Conservation (phyloP, 768 basidiomycete species). For the Sporobolomyces pararoseus region DNA sequence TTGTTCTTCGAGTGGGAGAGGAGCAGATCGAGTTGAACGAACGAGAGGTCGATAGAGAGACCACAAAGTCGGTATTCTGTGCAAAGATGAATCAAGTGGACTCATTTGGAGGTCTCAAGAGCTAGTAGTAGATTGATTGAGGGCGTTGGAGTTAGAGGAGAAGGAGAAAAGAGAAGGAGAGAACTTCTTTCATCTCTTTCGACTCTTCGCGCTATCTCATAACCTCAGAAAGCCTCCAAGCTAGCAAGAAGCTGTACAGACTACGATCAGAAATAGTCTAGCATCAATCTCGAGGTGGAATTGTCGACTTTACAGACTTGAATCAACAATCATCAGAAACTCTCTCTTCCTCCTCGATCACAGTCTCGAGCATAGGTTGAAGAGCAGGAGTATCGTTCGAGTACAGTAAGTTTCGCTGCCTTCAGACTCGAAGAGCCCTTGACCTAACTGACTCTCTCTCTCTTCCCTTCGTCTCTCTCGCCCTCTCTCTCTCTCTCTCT, state of each 20-base stretch:
- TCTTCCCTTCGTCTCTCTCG: too few relatives aligned
- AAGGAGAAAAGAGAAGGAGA: not conserved
- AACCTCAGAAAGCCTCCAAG: not conserved
- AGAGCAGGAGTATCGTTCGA: too few relatives aligned
- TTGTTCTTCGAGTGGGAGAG: not conserved
- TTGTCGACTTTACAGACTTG: too few relatives aligned
- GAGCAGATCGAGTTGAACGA: constrained; percentile 50
- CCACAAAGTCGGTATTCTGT: constrained; percentile 75
- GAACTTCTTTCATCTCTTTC: not conserved
- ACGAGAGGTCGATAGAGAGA: constrained; percentile 68
- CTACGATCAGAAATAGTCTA: too few relatives aligned
- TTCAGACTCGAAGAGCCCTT: too few relatives aligned
- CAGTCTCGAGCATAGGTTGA: too few relatives aligned
- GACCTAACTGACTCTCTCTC: too few relatives aligned
- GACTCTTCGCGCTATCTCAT: not conserved
- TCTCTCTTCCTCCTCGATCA: too few relatives aligned
- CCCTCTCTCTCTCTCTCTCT: too few relatives aligned
- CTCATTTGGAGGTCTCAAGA: constrained; percentile 38
- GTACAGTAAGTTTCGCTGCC: too few relatives aligned
- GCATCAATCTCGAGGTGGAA: too few relatives aligned
- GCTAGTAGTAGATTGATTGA: constrained; percentile 54
- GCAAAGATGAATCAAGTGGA: constrained; percentile 56
- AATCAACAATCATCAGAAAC: too few relatives aligned
- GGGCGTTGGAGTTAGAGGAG: constrained; percentile 45
- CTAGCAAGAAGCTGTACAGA: not conserved